Evolutionary conservation across 768 basidiomycete genomes (phyloP), one percentile per base, ranked within the genome.

Genomic region (Mycena polygramma): DNA sequence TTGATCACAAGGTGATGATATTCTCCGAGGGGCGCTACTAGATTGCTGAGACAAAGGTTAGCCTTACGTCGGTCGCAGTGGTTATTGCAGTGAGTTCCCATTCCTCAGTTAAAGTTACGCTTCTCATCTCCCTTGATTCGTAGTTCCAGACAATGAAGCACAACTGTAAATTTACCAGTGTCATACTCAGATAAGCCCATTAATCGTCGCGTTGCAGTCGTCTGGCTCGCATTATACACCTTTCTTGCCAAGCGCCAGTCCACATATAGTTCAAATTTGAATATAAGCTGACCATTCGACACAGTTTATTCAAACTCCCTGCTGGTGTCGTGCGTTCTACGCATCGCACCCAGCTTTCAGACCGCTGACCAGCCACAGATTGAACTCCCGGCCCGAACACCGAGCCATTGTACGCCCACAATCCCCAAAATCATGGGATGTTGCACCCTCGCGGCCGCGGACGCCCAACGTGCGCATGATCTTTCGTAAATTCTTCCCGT

Each of bases 141-240:
- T 51, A 73, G 72, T 73, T 73, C 26, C 63, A 57, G 19, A 70
- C 68, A 35, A 73, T 73, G 72, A 69, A 69, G n/a, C 60, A 69
- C 48, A 73, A 68, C 60, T 73, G 73, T 68, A 35, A 54, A 54
- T 45, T 43, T n/a, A n/a, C n/a, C 75, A 5, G 48, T 77, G 19
- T 49, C 46, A n/a, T 26, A 52, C 2, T 8, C 37, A 9, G 7
- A n/a, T 0, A 15, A 13, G 14, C 19, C 15, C 2, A 17, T 6
- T 36, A 19, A 19, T 26, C 19, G 15, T 19, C 7, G 30, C 30
- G 10, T 48, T 41, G 19, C 63, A 81, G 79, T 78, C 58, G 63
- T 80, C 36, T 82, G 80, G 81, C 73, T 79, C 4, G 80, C 74
- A 20, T 61, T 77, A 5, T 80, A 82, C 61, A 77, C 77, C 2